A percentile compares a stretch with the other conserved stretches of the same genome.
phyloP scores from a whole-genome alignment of 2,329 filamentous ascomycete species.

The Zarea fungicola region DNA sequence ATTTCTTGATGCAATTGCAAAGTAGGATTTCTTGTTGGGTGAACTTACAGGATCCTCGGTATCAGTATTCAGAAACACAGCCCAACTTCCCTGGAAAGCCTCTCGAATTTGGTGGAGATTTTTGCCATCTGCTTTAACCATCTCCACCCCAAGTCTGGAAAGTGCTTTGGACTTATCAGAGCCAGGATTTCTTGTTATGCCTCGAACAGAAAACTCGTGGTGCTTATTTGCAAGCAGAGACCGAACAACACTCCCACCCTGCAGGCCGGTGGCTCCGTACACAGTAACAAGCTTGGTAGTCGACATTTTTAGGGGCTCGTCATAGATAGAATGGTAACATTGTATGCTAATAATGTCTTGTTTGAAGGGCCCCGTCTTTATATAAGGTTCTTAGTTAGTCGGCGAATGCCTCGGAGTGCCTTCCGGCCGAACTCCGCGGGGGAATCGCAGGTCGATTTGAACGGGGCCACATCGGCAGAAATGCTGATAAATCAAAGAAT shows the following conservation, averaged over 20 bases:
- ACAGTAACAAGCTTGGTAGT: conserved; percentile 26
- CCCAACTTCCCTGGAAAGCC: conserved; percentile 29
- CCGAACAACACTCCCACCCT: conserved; percentile 26
- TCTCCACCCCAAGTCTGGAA: conserved; percentile 22
- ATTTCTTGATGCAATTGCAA: neutral
- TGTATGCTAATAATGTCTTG: too few species aligned
- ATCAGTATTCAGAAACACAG: conserved; percentile 29
- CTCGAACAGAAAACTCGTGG: conserved; percentile 22
- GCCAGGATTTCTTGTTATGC: conserved; percentile 24
- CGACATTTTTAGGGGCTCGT: conserved; percentile 23
- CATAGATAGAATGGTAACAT: too few species aligned
- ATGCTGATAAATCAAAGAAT: too few species aligned
- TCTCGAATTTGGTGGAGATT: conserved; percentile 2
- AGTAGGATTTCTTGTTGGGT: neutral
- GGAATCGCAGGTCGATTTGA: too few species aligned
- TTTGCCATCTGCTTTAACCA: conserved; percentile 27
- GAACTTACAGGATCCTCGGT: conserved; percentile 25
- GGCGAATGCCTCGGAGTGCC: too few species aligned
- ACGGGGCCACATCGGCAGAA: too few species aligned
- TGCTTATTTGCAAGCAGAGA: conserved; percentile 27
- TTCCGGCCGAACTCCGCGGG: too few species aligned
- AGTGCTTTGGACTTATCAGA: conserved; percentile 25
- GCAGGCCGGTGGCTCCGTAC: conserved; percentile 27
- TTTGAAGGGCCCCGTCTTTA: too few species aligned
- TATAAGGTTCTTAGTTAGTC: too few species aligned